phyloP scores from a whole-genome alignment of 805 yeast genomes.

The Blastobotrys mokoenaii region DNA sequence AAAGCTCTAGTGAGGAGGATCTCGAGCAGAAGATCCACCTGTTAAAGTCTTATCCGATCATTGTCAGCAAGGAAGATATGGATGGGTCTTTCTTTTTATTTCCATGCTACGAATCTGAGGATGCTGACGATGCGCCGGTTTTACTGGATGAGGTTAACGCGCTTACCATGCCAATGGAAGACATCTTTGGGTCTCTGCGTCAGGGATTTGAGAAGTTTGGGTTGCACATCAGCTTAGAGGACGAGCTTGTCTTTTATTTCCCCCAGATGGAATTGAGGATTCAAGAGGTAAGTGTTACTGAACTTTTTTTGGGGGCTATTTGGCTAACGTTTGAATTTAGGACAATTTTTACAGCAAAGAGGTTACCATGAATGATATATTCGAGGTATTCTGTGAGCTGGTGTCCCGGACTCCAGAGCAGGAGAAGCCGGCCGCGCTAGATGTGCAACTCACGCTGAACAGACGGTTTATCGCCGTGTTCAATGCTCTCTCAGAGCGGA shows the following conservation, averaged over 20 bases:
- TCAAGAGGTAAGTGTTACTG: constrained; percentile 15
- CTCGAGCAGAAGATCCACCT: constrained; percentile 21
- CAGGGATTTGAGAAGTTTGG: constrained; percentile 9
- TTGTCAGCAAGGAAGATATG: neutral
- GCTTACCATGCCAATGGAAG: constrained; percentile 13
- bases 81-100: too few relatives aligned
- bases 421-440: constrained; percentile 6
- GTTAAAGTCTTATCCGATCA: constrained; percentile 6
- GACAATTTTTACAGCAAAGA: constrained; percentile 22
- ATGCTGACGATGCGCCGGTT: constrained; percentile 1
- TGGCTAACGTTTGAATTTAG: constrained; percentile 1
- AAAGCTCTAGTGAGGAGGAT: constrained; percentile 1
- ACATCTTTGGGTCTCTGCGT: constrained; percentile 10
- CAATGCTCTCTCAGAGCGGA: constrained; percentile 13
- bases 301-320: neutral
- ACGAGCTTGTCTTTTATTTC: constrained; percentile 17
- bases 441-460: constrained; percentile 6
- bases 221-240: constrained; percentile 8
- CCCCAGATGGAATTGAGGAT: constrained; percentile 18
- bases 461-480: constrained; percentile 17
- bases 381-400: constrained; percentile 16
- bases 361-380: constrained; percentile 18
- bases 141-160: neutral
- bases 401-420: constrained; percentile 11
- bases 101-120: neutral